Percentiles rank a stretch among this genome's conserved stretches.
phyloP scores from a whole-genome alignment of 768 basidiomycete genomes.

The Macrocybe gigantea region DNA sequence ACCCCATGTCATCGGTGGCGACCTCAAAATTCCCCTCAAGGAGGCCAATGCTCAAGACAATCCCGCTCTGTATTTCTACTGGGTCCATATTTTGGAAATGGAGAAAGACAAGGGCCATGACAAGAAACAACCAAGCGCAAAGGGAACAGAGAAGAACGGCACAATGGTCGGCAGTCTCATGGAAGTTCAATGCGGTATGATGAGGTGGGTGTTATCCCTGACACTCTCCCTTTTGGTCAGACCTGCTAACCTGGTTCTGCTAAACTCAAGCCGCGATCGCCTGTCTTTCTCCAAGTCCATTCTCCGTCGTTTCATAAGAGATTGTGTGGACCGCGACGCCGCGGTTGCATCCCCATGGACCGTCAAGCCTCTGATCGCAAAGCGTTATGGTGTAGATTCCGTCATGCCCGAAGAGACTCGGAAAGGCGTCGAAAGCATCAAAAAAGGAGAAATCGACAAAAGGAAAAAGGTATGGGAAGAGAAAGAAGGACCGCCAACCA shows the following conservation, averaged over 20 bases:
- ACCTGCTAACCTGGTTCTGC: neutral
- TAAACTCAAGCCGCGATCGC: conserved; percentile 74
- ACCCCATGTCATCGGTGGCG: conserved; percentile 69
- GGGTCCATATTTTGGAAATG: conserved; percentile 79
- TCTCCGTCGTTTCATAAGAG: conserved; percentile 91
- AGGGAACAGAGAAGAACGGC: conserved; percentile 46
- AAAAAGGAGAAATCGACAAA: conserved; percentile 89
- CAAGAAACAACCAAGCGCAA: conserved; percentile 48
- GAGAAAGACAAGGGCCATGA: conserved; percentile 64
- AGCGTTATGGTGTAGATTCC: conserved; percentile 77
- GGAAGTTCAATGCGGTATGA: conserved; percentile 73
- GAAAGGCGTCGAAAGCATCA: conserved; percentile 70
- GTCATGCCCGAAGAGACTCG: conserved; percentile 84
- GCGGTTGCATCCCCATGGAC: conserved; percentile 95
- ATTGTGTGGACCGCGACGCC: conserved; percentile 89
- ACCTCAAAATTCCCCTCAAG: conserved; percentile 71
- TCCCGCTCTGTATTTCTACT: conserved; percentile 81
- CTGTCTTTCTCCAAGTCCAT: conserved; percentile 96
- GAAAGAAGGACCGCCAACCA: conserved; percentile 75
- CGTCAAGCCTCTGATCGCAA: conserved; percentile 81
- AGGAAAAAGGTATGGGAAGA: conserved; percentile 89
- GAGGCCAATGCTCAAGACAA: conserved; percentile 71
- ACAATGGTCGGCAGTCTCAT: conserved; percentile 73
- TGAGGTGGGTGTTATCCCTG: conserved; percentile 54
- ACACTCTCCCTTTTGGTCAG: neutral